phyloP scores from a whole-genome alignment of 768 basidiomycete genomes.

The Pleurotus salmoneostramineus region DNA sequence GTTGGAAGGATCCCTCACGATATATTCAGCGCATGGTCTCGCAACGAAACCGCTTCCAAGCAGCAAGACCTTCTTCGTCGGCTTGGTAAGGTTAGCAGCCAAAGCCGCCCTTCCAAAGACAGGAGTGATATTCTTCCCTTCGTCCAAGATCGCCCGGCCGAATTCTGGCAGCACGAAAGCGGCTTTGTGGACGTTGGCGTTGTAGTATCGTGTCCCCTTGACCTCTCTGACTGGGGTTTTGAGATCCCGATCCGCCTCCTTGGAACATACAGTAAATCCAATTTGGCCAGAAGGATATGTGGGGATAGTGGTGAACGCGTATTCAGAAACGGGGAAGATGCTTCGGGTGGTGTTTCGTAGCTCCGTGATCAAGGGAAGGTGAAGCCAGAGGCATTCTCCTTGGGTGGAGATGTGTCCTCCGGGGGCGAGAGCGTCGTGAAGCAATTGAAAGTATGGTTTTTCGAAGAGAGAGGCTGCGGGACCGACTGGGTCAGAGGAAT shows the following conservation, averaged over 20 bases:
- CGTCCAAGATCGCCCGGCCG: conserved; percentile 67
- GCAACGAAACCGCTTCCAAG: conserved; percentile 96
- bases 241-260: conserved; percentile 66
- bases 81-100: conserved; percentile 34
- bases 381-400: conserved; percentile 94
- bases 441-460: conserved; percentile 93
- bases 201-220: conserved; percentile 79
- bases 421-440: conserved; percentile 84
- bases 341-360: conserved; percentile 64
- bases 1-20: conserved; percentile 78
- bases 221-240: conserved; percentile 72
- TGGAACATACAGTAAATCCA: conserved; percentile 89
- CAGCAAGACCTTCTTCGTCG: conserved; percentile 72
- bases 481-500: conserved; percentile 97
- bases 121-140: conserved; percentile 68
- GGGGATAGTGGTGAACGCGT: conserved; percentile 95
- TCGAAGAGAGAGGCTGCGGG: conserved; percentile 95
- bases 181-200: conserved; percentile 69
- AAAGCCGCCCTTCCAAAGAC: conserved; percentile 65
- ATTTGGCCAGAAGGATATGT: conserved; percentile 99
- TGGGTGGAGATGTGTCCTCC: conserved; percentile 95
- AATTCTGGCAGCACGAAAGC: conserved; percentile 96
- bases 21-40: conserved; percentile 92
- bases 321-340: conserved; percentile 81
- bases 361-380: conserved; percentile 80